phyloP scores from a whole-genome alignment of 1,139 yeast genomes.

The Hyphopichia pseudoburtonii region DNA sequence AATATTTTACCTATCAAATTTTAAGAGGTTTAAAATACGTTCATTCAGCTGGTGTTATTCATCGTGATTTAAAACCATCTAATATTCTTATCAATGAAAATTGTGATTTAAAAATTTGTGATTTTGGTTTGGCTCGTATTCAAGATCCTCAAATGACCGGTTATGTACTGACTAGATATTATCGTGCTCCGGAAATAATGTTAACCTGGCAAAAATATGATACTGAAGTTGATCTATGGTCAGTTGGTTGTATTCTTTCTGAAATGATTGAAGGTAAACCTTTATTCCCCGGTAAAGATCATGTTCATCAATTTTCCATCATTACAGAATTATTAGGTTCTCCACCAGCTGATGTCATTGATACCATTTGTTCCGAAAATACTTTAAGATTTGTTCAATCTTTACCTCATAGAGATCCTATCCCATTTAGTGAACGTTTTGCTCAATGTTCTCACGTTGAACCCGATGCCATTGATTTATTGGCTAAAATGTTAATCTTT shows the following conservation, averaged over 20 bases:
- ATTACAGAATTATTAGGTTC: slow-evolving; percentile 95
- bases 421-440: slow-evolving; percentile 83
- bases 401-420: slow-evolving; percentile 88
- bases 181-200: slow-evolving; percentile 99
- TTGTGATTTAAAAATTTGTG: slow-evolving; percentile 95
- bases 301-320: slow-evolving; percentile 95
- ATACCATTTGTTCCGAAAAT: slow-evolving; percentile 93
- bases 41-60: slow-evolving; percentile 96
- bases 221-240: slow-evolving; percentile 98
- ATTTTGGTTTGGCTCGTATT: slow-evolving; percentile 93
- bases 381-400: slow-evolving; percentile 92
- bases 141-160: slow-evolving; percentile 99
- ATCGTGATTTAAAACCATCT: slow-evolving; percentile 91
- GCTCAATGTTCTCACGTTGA: slow-evolving; percentile 68
- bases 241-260: slow-evolving; percentile 98
- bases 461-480: slow-evolving; percentile 86
- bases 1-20: slow-evolving; percentile 92
- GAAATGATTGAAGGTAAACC: slow-evolving; percentile 99
- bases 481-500: slow-evolving; percentile 88
- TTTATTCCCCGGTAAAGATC: slow-evolving; percentile 96
- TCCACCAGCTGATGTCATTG: slow-evolving; percentile 94
- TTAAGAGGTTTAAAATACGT: slow-evolving; percentile 91
- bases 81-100: slow-evolving; percentile 91
- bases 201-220: slow-evolving; percentile 99
- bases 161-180: slow-evolving; percentile 93